A percentile compares a stretch with the other conserved stretches of the same genome.
Conservation (phyloP, 306 rosid species). For the Boehmeria nivea region DNA sequence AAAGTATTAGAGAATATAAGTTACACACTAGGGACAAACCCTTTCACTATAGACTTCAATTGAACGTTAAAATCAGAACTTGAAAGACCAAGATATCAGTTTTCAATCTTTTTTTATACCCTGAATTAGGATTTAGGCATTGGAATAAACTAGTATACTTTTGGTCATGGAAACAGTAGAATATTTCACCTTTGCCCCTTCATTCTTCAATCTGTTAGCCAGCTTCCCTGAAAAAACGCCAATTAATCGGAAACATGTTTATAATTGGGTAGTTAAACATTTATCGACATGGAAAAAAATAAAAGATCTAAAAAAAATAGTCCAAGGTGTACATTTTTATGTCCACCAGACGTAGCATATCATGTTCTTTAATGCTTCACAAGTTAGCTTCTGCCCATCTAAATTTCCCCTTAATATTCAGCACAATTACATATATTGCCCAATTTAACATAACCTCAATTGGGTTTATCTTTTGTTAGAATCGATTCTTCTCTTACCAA, state of each 20-base stretch:
- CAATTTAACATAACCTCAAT: not conserved
- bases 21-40: no score
- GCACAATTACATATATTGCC: not conserved
- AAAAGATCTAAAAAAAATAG: no score
- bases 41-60: not conserved
- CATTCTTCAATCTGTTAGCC: conserved; percentile 86
- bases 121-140: no score
- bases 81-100: not conserved
- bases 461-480: not conserved
- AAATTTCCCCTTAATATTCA: not conserved
- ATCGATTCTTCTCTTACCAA: conserved; percentile 54
- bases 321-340: no score
- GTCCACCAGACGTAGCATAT: no score
- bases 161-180: not conserved
- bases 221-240: conserved; percentile 73
- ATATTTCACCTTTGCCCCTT: conserved; percentile 71
- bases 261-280: not conserved
- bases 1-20: no score
- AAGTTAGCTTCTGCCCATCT: not conserved
- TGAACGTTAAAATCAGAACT: not conserved
- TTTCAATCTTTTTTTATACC: no score
- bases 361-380: no score
- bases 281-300: not conserved
- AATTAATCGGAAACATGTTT: conserved; percentile 25
- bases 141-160: not conserved